Percentiles rank a stretch among this genome's conserved stretches.
These are phyloP conservation scores for Lolium rigidum DNA, from an alignment of 176 grass and related monocot genomes.

Conservation along the genomic window DNA sequence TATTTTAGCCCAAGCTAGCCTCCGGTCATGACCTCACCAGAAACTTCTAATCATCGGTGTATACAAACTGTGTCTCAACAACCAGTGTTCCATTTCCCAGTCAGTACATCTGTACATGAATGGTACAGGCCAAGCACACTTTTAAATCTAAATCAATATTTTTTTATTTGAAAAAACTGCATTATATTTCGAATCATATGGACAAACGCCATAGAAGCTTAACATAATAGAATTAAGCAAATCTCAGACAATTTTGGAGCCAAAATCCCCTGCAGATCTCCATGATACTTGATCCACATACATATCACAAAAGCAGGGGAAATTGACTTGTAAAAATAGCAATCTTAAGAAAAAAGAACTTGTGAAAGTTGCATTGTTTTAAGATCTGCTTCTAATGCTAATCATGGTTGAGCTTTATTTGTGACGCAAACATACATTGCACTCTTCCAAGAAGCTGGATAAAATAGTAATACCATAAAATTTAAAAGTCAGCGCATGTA, in stretches of 20 bases:
- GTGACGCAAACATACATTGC: neutral
- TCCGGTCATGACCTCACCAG: no score
- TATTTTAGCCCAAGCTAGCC: no score
- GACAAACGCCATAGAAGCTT: neutral
- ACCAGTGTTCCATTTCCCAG: neutral
- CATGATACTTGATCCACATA: no score
- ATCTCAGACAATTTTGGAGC: no score
- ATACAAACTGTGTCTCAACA: neutral
- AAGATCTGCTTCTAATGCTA: neutral
- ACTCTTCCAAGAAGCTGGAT: neutral
- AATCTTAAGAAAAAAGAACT: no score
- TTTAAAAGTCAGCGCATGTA: neutral
- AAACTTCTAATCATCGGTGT: no score
- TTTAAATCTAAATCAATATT: neutral
- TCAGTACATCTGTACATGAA: neutral
- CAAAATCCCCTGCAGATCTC: no score
- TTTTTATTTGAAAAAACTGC: neutral
- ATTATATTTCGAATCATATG: neutral
- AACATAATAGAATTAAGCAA: neutral
- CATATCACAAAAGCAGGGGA: neutral
- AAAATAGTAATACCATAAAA: neutral
- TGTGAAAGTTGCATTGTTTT: neutral
- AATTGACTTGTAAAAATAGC: neutral
- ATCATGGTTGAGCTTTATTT: slow-evolving; percentile 9
- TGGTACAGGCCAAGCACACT: neutral